These are phyloP conservation scores for Colletotrichum abscissum DNA, from an alignment of 2,329 filamentous ascomycete species.

Conservation along the genomic window DNA sequence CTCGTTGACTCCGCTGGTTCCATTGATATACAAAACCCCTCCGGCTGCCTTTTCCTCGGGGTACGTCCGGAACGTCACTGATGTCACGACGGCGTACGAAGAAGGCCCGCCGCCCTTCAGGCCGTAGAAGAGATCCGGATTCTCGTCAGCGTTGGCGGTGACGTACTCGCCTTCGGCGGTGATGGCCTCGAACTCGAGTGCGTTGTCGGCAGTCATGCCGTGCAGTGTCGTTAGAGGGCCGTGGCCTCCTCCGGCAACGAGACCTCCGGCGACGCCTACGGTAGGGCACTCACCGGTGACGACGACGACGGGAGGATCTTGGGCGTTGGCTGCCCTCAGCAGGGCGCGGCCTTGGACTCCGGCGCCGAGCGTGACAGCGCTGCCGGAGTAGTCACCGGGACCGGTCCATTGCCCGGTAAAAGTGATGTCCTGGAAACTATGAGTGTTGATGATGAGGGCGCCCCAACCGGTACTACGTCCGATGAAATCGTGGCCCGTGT, in stretches of 20 bases:
- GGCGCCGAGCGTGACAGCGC: conserved; percentile 62
- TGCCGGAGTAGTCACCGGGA: conserved; percentile 56
- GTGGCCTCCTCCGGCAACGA: conserved; percentile 69
- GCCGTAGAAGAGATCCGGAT: conserved; percentile 68
- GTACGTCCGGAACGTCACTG: conserved; percentile 64
- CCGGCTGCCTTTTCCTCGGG: conserved; percentile 56
- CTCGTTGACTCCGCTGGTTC: conserved; percentile 48
- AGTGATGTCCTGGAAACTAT: conserved; percentile 59
- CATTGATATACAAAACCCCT: conserved; percentile 52
- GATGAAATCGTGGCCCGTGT: conserved; percentile 67
- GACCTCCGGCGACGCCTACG: conserved; percentile 70
- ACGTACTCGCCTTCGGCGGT: conserved; percentile 56
- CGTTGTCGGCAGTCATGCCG: conserved; percentile 59
- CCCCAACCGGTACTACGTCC: conserved; percentile 72
- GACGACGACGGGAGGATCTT: conserved; percentile 52
- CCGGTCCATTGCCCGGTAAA: conserved; percentile 49
- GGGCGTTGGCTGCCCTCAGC: conserved; percentile 51
- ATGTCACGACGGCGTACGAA: conserved; percentile 63
- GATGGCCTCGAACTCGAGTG: conserved; percentile 57
- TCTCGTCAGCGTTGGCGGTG: conserved; percentile 54
- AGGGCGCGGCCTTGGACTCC: conserved; percentile 61
- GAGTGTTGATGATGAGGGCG: conserved; percentile 66
- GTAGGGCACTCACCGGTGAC: conserved; percentile 66
- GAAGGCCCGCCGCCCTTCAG: conserved; percentile 64
- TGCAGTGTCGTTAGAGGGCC: conserved; percentile 56